Base-by-base conservation (phyloP, 257 asterid genomes). In the Linderniella brevidens region DNA sequence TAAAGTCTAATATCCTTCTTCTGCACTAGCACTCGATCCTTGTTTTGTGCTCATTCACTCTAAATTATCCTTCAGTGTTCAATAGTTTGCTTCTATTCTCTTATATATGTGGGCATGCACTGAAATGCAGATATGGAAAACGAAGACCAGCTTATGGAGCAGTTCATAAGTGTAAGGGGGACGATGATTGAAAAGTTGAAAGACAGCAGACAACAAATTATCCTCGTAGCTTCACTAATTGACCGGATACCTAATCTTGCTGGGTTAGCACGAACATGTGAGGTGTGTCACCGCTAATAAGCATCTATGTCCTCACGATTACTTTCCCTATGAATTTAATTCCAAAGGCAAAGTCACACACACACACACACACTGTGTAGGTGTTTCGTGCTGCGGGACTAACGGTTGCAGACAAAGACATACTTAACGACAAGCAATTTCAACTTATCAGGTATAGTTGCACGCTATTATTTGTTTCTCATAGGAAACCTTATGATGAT, bases 161-260 rank as follows among this genome's bases (percentile, higher is more conserved):
- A 68, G 70, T 64, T 78, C 69, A 69, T 83, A 53, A 75, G 57
- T 57, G 69, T 78, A 13, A 74, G 90, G 56, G 84, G 78, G 57
- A 49, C 63, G 60, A 72, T 75, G 8, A 57, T 65, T 41, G 86
- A 80, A 64, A 78, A 69, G 74, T 72, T 67, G 48, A 80, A 66
- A 54, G 64, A 68, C 61, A 70, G 75, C 60, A 76, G 83, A 52
- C 97, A 87, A 63, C 75, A 78, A 50, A 60, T 87, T 55, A 59
- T 87, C 60, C 64, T 87, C 32, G 65, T 75, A 35, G 97, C 95
- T 55, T 87, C 97, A 62, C 72, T 87, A 35, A 64, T 87, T 68
- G 97, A 87, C 59, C 79, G 97, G 53, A 80, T 87, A 64, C 97
- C 97, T 49, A 87, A 87, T 76, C 95, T 87, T 59, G 97, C 97